A percentile compares a stretch with the other conserved stretches of the same genome.
Evolutionary conservation across 208 protist genomes (phyloP).

Genomic region (Crithidia bombi): DNA sequence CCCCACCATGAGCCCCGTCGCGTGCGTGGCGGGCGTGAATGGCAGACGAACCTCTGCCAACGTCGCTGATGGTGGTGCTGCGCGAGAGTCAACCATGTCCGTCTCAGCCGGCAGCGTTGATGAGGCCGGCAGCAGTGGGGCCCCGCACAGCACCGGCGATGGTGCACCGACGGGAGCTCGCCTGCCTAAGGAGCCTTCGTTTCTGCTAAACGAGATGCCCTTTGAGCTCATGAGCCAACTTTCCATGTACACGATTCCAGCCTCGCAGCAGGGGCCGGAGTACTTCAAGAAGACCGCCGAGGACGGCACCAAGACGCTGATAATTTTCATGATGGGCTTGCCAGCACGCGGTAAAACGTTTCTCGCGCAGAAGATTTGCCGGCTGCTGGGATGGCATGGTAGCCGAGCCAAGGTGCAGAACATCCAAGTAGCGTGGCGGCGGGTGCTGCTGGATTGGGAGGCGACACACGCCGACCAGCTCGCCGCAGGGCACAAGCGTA

Average conservation of each 20-base stretch:
- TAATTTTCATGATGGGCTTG: slow-evolving; percentile 91
- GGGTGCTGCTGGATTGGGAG: slow-evolving; percentile 58
- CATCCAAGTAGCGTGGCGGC: slow-evolving; percentile 77
- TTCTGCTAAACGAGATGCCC: slow-evolving; percentile 12
- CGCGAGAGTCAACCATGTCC: not conserved
- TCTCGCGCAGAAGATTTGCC: slow-evolving; percentile 89
- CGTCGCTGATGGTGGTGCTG: not conserved
- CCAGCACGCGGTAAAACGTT: slow-evolving; percentile 92
- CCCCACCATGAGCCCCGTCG: slow-evolving; percentile 6
- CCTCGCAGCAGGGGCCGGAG: slow-evolving; percentile 73
- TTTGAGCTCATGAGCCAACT: slow-evolving; percentile 26
- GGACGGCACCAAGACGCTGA: slow-evolving; percentile 53
- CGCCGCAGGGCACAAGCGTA: not conserved
- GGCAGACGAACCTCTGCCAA: not conserved
- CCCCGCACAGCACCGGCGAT: not conserved
- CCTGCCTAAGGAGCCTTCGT: not conserved
- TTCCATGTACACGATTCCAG: slow-evolving; percentile 67
- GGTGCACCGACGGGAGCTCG: not conserved
- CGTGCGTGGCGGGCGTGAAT: not conserved
- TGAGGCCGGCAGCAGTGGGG: not conserved
- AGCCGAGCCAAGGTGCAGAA: slow-evolving; percentile 73
- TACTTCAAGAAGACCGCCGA: slow-evolving; percentile 58
- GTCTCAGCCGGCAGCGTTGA: not conserved
- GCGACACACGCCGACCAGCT: slow-evolving; percentile 23
- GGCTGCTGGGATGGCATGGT: slow-evolving; percentile 86